These are phyloP conservation scores for Fomes fomentarius DNA, from an alignment of 1,284 basidiomycete genomes.

Conservation along the genomic window DNA sequence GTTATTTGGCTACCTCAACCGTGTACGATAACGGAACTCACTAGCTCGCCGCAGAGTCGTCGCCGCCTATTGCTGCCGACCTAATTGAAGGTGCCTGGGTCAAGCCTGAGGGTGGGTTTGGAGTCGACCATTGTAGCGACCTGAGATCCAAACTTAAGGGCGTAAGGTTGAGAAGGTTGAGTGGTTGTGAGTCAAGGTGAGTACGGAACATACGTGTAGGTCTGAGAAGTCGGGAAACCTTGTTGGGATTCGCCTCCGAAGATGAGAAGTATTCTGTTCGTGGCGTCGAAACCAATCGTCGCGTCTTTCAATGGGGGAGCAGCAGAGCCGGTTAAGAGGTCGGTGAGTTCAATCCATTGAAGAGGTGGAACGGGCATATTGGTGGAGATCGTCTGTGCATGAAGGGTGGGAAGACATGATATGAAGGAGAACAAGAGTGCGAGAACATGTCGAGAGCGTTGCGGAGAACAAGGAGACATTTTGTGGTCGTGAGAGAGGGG, in stretches of 20 bases:
- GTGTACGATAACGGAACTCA: conserved; percentile 40
- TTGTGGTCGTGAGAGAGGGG: conserved; percentile 9
- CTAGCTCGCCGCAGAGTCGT: conserved; percentile 80
- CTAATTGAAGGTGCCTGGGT: conserved; percentile 57
- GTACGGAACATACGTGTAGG: conserved; percentile 58
- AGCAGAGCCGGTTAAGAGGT: conserved; percentile 51
- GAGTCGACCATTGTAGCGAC: conserved; percentile 61
- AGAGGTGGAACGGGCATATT: conserved; percentile 40
- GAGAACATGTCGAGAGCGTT: conserved; percentile 21
- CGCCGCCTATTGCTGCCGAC: conserved; percentile 61
- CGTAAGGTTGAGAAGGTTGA: neutral
- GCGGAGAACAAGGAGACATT: conserved; percentile 19
- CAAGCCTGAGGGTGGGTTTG: conserved; percentile 52
- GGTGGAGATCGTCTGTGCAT: conserved; percentile 39
- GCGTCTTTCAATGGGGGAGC: conserved; percentile 72
- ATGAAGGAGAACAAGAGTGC: conserved; percentile 29
- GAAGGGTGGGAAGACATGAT: conserved; percentile 25
- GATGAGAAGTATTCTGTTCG: conserved; percentile 60
- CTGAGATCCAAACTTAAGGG: conserved; percentile 57
- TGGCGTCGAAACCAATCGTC: conserved; percentile 57
- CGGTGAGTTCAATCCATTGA: conserved; percentile 73
- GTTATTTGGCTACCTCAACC: too few relatives aligned
- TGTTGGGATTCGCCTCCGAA: conserved; percentile 76
- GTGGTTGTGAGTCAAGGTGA: neutral
- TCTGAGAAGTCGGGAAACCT: conserved; percentile 63